These are phyloP conservation scores for Tricholoma furcatifolium DNA, from an alignment of 768 basidiomycete genomes.

Conservation along the genomic window DNA sequence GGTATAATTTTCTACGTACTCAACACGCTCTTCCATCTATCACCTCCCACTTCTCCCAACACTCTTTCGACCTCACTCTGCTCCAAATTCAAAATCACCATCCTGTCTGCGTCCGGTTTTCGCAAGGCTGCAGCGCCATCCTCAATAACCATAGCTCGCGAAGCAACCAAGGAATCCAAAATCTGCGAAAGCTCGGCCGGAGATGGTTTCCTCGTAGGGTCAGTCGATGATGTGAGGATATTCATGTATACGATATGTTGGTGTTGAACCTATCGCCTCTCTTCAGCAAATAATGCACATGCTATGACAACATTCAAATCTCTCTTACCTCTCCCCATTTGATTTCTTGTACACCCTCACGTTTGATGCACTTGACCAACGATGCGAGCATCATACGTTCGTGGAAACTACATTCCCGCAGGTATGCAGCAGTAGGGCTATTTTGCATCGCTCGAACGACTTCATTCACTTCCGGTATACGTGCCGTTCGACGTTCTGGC, in stretches of 20 bases:
- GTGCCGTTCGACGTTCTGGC: constrained; percentile 48
- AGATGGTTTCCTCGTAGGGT: constrained; percentile 58
- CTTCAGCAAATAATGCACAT: not conserved
- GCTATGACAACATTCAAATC: not conserved
- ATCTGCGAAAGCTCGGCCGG: constrained; percentile 64
- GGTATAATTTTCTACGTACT: constrained; percentile 14
- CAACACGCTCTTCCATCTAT: constrained; percentile 59
- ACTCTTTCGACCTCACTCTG: constrained; percentile 83
- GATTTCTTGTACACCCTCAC: constrained; percentile 86
- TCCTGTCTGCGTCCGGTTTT: constrained; percentile 63
- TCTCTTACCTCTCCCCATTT: constrained; percentile 73
- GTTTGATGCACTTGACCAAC: constrained; percentile 75
- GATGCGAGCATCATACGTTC: constrained; percentile 88
- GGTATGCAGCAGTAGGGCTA: constrained; percentile 82
- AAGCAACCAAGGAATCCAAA: constrained; percentile 73
- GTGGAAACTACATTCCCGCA: constrained; percentile 82
- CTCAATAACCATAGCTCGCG: constrained; percentile 75
- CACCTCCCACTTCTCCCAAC: constrained; percentile 76
- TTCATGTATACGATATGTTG: constrained; percentile 75
- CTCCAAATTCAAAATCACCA: constrained; percentile 81
- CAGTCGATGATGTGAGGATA: constrained; percentile 56
- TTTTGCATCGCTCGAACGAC: constrained; percentile 88
- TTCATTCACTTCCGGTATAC: constrained; percentile 68
- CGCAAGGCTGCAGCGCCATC: constrained; percentile 52
- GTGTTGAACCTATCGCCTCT: constrained; percentile 52